Evolutionary conservation across 2,329 filamentous ascomycete genomes (phyloP), one percentile per base, ranked within the genome.

Genomic region (Aspergillus pseudotamarii): DNA sequence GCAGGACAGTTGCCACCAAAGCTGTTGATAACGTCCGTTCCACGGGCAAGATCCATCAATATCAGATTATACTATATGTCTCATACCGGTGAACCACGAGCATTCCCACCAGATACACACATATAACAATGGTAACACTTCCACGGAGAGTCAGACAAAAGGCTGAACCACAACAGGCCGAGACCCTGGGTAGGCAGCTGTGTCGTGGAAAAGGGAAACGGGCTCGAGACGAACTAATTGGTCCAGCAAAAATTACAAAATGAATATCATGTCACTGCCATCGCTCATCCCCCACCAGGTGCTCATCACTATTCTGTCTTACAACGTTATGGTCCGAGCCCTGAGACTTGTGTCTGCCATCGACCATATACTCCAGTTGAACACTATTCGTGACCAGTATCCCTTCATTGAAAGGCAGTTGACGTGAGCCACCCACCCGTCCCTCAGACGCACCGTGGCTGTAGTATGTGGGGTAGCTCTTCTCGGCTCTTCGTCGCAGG

Each of bases 401-500:
- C 21, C 34, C 32, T 6, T 55, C 51, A 30, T 26, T 38, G 12
- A 16, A 26, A 12, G 51, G 32, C 3, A 21, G 32, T 2, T 8
- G 19, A 21, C 51, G 51, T 26, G 51, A 38, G 1, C 32, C 51
- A 4, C 32, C 32, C 32, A 38, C 4, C 6, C 34, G 32, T 2
- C 51, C 51, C 11, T 38, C 34, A 14, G 32, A 23, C 1, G 51
- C 32, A 6, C 32, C 16, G 14, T 38, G 32, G 32, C 32, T 38
- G 21, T 38, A 55, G 23, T 55, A 55, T 16, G 30, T 19, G 9
- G 51, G 32, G 9, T 38, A 55, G n/a, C 14, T 11, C 16, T 36
- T 55, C 6, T 55, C 12, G 11, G 6, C n/a, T 21, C 51, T 38
- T 12, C 48, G 54, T 21, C 64, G 58, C 4, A 66, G 48, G n/a